Percentiles rank a stretch among this genome's conserved stretches.
Evolutionary conservation across 1,284 basidiomycete genomes (phyloP).

Genomic region (Rhodotorula mucilaginosa): DNA sequence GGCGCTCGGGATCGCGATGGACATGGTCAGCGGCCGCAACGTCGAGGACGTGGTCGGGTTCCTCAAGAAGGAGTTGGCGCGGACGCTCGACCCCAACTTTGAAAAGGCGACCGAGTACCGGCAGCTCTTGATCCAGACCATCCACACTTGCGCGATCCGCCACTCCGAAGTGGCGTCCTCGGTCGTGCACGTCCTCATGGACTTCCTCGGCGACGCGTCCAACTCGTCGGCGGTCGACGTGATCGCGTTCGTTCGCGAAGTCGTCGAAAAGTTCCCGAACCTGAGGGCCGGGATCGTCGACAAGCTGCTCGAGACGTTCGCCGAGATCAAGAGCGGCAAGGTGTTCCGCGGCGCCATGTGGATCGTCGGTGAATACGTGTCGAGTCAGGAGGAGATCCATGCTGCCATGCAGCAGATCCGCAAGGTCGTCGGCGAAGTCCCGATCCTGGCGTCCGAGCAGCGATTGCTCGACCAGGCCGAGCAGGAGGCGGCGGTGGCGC

Average conservation of each 20-base stretch:
- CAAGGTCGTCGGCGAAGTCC: slow-evolving; percentile 89
- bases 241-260: slow-evolving; percentile 92
- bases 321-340: slow-evolving; percentile 93
- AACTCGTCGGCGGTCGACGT: slow-evolving; percentile 89
- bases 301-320: slow-evolving; percentile 78
- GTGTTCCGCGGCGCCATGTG: slow-evolving; percentile 95
- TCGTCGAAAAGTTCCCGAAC: slow-evolving; percentile 95
- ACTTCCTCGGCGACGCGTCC: slow-evolving; percentile 94
- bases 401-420: slow-evolving; percentile 76
- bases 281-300: slow-evolving; percentile 81
- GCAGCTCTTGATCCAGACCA: slow-evolving; percentile 94
- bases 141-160: slow-evolving; percentile 93
- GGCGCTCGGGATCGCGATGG: slow-evolving; percentile 83
- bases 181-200: slow-evolving; percentile 96
- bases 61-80: slow-evolving; percentile 96
- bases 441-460: slow-evolving; percentile 86
- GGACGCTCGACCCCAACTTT: slow-evolving; percentile 75
- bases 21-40: slow-evolving; percentile 90
- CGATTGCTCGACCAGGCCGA: slow-evolving; percentile 71
- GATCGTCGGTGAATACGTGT: slow-evolving; percentile 96
- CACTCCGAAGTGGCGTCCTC: slow-evolving; percentile 98
- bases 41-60: slow-evolving; percentile 97
- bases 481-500: slow-evolving; percentile 55
- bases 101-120: slow-evolving; percentile 84
- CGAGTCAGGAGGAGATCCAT: slow-evolving; percentile 63